Conservation (phyloP, 2,329 filamentous ascomycete species). For the Celoporthe dispersa region DNA sequence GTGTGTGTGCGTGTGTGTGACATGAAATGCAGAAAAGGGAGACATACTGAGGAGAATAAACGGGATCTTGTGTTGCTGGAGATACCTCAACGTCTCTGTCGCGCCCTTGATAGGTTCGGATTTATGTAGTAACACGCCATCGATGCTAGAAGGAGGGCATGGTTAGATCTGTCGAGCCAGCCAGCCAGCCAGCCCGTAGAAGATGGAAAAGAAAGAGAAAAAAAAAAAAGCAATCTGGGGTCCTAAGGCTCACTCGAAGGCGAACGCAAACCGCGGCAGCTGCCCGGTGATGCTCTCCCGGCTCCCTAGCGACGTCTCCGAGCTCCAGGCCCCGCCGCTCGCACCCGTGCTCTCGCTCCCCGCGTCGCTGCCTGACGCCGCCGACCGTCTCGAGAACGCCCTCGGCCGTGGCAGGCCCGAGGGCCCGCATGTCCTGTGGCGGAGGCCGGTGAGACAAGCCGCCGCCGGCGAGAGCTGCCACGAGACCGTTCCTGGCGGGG, state of each 20-base stretch:
- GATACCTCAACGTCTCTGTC: slow-evolving; percentile 70
- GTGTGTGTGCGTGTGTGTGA: background rate
- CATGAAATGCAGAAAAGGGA: background rate
- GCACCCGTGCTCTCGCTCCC: background rate
- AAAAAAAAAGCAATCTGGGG: background rate
- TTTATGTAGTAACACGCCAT: slow-evolving; percentile 91
- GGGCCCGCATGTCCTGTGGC: background rate
- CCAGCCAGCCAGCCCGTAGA: background rate
- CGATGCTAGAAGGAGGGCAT: slow-evolving; percentile 62
- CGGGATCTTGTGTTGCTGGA: slow-evolving; percentile 77
- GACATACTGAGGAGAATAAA: slow-evolving; percentile 78
- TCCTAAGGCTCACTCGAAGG: slow-evolving; percentile 38
- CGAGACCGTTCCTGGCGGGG: no score
- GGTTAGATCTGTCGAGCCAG: background rate
- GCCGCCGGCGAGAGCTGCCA: background rate
- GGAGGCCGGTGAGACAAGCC: background rate
- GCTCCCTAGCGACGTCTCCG: background rate
- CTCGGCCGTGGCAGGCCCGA: background rate
- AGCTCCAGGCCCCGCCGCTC: background rate
- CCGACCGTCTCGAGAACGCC: background rate
- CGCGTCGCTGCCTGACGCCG: background rate
- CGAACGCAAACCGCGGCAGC: slow-evolving; percentile 23
- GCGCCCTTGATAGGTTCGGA: slow-evolving; percentile 80
- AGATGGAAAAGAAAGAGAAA: background rate
- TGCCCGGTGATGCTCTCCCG: background rate